Percentiles rank a stretch among this genome's conserved stretches.
phyloP scores from a whole-genome alignment of 257 asterid species.

The Solanum bulbocastanum region DNA sequence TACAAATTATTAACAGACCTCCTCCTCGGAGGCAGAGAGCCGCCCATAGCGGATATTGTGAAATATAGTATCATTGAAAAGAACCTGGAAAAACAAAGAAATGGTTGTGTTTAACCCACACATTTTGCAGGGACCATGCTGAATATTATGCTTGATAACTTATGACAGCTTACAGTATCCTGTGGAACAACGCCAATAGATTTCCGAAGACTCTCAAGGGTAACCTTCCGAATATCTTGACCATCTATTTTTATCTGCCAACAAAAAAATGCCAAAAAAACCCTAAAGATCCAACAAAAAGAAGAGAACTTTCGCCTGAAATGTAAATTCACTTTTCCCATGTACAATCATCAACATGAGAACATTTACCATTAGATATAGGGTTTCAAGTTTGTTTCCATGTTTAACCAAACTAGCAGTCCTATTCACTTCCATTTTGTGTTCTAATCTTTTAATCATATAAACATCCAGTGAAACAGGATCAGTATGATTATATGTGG shows the following conservation, averaged over 20 bases:
- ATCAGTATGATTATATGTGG: background rate
- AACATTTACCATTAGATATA: background rate
- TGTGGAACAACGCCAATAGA: constrained; percentile 96
- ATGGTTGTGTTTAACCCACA: background rate
- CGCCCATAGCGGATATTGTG: constrained; percentile 92
- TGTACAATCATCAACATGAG: background rate
- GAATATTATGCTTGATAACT: background rate
- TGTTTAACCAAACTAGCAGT: background rate
- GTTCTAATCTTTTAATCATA: background rate
- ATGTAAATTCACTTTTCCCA: background rate
- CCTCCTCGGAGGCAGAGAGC: constrained; percentile 85
- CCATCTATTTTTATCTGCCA: constrained; percentile 81
- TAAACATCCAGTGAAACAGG: background rate
- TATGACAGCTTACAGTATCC: constrained; percentile 74
- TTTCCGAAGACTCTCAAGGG: constrained; percentile 90
- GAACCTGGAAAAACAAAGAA: constrained; percentile 48
- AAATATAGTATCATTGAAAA: constrained; percentile 90
- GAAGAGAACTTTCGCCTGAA: background rate
- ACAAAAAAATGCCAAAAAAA: background rate
- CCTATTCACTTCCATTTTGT: background rate
- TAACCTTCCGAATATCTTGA: constrained; percentile 75
- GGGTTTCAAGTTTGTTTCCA: background rate
- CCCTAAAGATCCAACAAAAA: background rate
- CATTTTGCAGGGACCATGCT: background rate
- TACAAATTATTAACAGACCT: constrained; percentile 32